These are phyloP conservation scores for Colletotrichum siamense DNA, from an alignment of 2,329 filamentous ascomycete genomes.

Conservation along the genomic window DNA sequence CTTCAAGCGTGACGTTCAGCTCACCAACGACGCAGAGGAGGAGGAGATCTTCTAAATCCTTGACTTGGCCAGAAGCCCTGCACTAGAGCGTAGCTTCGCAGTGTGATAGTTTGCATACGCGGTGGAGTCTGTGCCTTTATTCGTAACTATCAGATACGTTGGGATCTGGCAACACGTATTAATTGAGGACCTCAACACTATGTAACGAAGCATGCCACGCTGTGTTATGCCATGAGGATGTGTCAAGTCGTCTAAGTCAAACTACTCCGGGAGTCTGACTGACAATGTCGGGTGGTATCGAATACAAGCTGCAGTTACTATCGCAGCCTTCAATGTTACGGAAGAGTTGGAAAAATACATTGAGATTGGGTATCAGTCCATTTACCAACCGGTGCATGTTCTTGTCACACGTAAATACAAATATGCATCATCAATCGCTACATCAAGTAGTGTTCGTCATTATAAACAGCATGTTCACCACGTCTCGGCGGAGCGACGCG, in stretches of 20 bases:
- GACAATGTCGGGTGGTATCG: not conserved
- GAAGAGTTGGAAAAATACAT: not conserved
- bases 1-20: not conserved
- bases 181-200: not conserved
- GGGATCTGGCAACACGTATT: not conserved
- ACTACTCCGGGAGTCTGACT: not conserved
- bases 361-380: not conserved
- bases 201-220: accelerated
- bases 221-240: not conserved
- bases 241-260: not conserved
- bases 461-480: accelerated
- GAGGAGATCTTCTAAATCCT: not conserved
- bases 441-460: not conserved
- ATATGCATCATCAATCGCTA: not conserved
- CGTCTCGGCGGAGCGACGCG: not conserved
- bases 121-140: not conserved
- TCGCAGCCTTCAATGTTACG: accelerated
- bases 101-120: not conserved
- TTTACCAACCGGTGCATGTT: accelerated
- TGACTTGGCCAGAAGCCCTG: not conserved
- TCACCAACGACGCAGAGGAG: not conserved
- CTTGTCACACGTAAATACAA: accelerated
- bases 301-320: not conserved
- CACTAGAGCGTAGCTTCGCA: not conserved
- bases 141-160: not conserved